phyloP scores from a whole-genome alignment of 2,329 filamentous ascomycete genomes.

The Colletotrichum sojae region DNA sequence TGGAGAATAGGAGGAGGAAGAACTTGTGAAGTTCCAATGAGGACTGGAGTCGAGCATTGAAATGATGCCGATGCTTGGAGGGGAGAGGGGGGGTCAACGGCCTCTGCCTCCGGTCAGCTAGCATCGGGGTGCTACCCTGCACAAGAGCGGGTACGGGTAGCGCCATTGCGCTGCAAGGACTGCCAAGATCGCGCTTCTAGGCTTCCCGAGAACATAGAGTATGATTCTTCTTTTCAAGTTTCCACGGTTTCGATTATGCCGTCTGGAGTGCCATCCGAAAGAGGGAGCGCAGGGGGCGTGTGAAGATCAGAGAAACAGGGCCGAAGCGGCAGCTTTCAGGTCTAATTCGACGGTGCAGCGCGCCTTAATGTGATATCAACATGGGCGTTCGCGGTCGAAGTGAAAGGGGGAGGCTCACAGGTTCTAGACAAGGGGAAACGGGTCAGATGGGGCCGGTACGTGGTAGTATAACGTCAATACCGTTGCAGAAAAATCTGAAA shows the following conservation, averaged over 20 bases:
- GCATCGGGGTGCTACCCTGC: constrained; percentile 1
- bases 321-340: not conserved
- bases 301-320: not conserved
- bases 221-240: not conserved
- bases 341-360: not conserved
- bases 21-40: not conserved
- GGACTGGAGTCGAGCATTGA: not conserved
- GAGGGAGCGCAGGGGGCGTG: not conserved
- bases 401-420: not conserved
- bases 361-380: not conserved
- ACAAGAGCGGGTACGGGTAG: not conserved
- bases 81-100: constrained; percentile 11
- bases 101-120: not conserved
- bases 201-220: not conserved
- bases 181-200: constrained; percentile 3
- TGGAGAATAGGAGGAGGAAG: not conserved
- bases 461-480: not conserved
- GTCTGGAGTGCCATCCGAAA: constrained; percentile 11
- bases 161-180: not conserved
- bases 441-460: not conserved
- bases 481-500: not conserved
- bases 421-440: not conserved
- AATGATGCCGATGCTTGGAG: not conserved
- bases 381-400: not conserved
- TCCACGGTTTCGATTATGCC: constrained; percentile 14